Conservation (phyloP, 2,329 filamentous ascomycete genomes). For the Phoma herbarum region DNA sequence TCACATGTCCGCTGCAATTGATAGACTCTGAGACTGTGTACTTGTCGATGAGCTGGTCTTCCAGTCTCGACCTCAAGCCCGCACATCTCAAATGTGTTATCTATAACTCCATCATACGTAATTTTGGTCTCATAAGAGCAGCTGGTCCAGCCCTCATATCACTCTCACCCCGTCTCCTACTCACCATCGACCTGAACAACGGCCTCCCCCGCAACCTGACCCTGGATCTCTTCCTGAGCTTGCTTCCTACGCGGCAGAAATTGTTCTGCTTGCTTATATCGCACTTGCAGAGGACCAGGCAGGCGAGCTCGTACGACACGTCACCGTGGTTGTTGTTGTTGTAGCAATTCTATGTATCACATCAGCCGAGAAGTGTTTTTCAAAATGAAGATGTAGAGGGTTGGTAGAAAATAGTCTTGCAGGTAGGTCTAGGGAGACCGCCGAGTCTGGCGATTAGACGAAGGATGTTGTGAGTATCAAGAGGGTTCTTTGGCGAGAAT, state of each 20-base stretch:
- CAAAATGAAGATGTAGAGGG: too few species aligned
- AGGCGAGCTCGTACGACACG: neutral
- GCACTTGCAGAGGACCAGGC: neutral
- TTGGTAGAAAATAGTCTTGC: too few species aligned
- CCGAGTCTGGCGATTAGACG: too few species aligned
- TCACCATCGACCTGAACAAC: neutral
- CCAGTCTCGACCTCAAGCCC: too few species aligned
- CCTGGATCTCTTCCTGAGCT: neutral
- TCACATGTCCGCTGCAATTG: too few species aligned
- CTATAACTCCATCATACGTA: too few species aligned
- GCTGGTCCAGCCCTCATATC: neutral
- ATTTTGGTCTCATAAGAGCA: neutral
- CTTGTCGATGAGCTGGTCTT: too few species aligned
- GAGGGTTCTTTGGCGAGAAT: too few species aligned
- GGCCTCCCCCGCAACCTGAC: neutral
- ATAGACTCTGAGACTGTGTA: too few species aligned
- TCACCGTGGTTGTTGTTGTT: neutral
- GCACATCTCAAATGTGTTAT: too few species aligned
- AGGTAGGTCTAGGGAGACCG: neutral
- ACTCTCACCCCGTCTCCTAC: neutral
- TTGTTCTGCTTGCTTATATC: neutral
- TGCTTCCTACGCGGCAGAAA: neutral
- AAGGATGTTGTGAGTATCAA: too few species aligned
- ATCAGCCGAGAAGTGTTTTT: too few species aligned
- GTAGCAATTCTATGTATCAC: neutral